Conservation (phyloP, 768 basidiomycete species). For the Asterophora parasitica region DNA sequence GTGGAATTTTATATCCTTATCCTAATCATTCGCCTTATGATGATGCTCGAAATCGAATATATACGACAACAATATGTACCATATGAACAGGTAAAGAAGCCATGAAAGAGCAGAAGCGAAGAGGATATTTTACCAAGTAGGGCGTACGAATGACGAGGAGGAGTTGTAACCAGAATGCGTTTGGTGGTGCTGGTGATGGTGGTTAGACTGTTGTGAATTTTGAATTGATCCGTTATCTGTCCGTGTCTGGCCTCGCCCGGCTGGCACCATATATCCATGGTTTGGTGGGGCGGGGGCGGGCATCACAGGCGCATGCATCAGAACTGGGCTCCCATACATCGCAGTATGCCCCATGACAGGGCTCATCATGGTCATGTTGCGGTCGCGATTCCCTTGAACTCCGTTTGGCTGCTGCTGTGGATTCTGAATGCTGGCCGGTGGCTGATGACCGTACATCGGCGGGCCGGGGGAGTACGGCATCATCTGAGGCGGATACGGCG, state of each 20-base stretch:
- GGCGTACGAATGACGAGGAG: conserved; percentile 38
- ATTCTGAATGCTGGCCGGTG: conserved; percentile 38
- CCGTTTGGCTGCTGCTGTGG: conserved; percentile 35
- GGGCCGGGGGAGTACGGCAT: conserved; percentile 58
- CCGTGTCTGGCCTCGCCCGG: conserved; percentile 46
- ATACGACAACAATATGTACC: conserved; percentile 34
- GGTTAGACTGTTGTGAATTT: conserved; percentile 25
- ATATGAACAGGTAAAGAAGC: conserved; percentile 31
- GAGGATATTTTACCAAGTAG: conserved; percentile 42
- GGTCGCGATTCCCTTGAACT: conserved; percentile 38
- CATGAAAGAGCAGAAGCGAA: conserved; percentile 19
- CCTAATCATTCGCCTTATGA: conserved; percentile 7
- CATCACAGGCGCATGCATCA: conserved; percentile 59
- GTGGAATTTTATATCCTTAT: conserved; percentile 12
- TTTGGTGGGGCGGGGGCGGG: conserved; percentile 34
- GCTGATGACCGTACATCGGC: conserved; percentile 46
- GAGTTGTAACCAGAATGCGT: conserved; percentile 39
- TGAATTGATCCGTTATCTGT: conserved; percentile 44
- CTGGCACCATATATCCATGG: conserved; percentile 43
- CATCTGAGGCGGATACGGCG: conserved; percentile 63
- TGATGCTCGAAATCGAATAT: conserved; percentile 13
- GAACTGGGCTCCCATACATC: conserved; percentile 69
- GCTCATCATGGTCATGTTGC: conserved; percentile 60
- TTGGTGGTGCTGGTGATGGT: conserved; percentile 21
- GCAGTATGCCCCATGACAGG: conserved; percentile 65